Evolutionary conservation across 2,329 filamentous ascomycete genomes (phyloP).

Genomic region (Aspergillus carbonarius): DNA sequence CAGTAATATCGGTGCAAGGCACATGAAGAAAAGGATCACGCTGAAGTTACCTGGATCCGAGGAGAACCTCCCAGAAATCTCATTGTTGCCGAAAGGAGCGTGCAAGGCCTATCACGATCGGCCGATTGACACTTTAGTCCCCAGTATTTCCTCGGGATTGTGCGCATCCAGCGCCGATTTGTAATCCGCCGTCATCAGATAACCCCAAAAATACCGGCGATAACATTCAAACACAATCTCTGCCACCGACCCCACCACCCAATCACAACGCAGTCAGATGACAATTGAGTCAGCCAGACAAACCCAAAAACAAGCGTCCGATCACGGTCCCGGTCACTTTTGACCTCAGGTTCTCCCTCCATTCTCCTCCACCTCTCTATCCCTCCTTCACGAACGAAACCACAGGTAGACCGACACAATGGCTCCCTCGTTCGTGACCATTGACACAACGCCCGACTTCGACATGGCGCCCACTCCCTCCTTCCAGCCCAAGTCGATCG

Average conservation of each 20-base stretch:
- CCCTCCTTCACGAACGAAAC: not conserved
- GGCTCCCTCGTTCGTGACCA: slow-evolving; percentile 34
- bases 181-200: slow-evolving; percentile 4
- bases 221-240: slow-evolving; percentile 2
- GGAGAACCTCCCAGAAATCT: not conserved
- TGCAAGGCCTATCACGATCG: not conserved
- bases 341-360: not conserved
- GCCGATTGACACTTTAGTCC: not conserved
- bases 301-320: slow-evolving; percentile 1
- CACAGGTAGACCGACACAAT: slow-evolving; percentile 6
- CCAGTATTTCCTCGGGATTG: not conserved
- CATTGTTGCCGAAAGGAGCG: not conserved
- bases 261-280: slow-evolving; percentile 8
- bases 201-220: slow-evolving; percentile 1
- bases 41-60: not conserved
- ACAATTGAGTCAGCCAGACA: slow-evolving; percentile 7
- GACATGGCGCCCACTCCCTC: slow-evolving; percentile 31
- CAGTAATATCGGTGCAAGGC: not conserved
- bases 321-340: not conserved
- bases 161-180: not conserved
- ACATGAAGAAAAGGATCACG: not conserved
- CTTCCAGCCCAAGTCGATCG: slow-evolving; percentile 25
- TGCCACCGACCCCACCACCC: not conserved
- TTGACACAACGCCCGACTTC: slow-evolving; percentile 59
- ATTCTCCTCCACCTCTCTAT: not conserved